These are phyloP conservation scores for Sporothrix humicola DNA, from an alignment of 2,329 filamentous ascomycete genomes.

Conservation along the genomic window DNA sequence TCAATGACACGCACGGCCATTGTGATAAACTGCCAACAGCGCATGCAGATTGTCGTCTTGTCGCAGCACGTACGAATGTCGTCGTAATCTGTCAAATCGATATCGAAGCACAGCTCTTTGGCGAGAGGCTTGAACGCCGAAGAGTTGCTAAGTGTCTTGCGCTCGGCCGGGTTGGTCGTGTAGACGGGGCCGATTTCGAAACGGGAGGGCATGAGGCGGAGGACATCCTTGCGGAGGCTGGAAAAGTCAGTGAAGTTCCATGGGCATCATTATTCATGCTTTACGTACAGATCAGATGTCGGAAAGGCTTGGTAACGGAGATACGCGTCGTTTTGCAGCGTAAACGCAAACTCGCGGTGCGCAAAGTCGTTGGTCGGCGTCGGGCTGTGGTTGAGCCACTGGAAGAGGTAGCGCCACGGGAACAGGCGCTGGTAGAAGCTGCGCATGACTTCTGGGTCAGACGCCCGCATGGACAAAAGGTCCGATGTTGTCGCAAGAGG, in stretches of 20 bases:
- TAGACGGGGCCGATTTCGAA: constrained; percentile 99
- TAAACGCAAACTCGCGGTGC: constrained; percentile 95
- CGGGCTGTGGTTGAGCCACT: constrained; percentile 96
- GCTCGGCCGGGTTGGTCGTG: constrained; percentile 88
- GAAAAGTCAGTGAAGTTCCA: not conserved
- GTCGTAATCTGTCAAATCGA: constrained; percentile 98
- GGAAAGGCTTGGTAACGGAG: constrained; percentile 81
- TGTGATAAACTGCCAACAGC: constrained; percentile 96
- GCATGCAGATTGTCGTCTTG: constrained; percentile 89
- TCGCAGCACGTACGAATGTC: constrained; percentile 94
- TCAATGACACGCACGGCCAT: constrained; percentile 98
- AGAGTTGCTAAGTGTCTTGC: constrained; percentile 82
- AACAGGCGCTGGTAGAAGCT: constrained; percentile 96
- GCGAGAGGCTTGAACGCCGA: constrained; percentile 82
- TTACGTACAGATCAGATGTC: constrained; percentile 58
- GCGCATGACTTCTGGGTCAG: constrained; percentile 81
- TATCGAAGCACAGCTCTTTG: constrained; percentile 98
- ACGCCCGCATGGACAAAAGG: constrained; percentile 53
- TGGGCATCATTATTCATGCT: not conserved
- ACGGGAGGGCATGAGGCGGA: constrained; percentile 85
- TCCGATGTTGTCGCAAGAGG: constrained; percentile 1
- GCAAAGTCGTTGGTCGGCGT: constrained; percentile 85
- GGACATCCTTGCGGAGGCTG: constrained; percentile 86
- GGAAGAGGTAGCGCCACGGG: constrained; percentile 91
- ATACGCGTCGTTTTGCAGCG: constrained; percentile 89